A percentile compares a stretch with the other conserved stretches of the same genome.
These are phyloP conservation scores for Piper betle DNA, from an alignment of 164 flowering plant species.

Conservation along the genomic window DNA sequence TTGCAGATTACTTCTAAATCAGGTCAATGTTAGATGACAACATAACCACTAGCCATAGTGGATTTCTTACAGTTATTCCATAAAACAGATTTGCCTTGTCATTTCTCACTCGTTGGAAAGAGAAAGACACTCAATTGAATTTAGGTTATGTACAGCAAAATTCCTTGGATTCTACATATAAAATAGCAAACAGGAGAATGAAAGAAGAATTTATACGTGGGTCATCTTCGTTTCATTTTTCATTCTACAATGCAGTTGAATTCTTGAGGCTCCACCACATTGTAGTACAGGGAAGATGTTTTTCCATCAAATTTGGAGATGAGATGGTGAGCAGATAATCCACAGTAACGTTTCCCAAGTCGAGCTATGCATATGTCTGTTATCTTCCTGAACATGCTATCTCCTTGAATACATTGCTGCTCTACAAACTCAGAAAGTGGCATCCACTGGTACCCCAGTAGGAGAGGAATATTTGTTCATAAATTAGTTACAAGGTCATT, in stretches of 20 bases:
- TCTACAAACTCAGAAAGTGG: slow-evolving; percentile 58
- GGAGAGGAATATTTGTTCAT: neutral
- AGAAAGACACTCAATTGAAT: no score
- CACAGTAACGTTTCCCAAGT: slow-evolving; percentile 53
- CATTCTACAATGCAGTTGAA: slow-evolving; percentile 27
- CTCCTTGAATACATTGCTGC: slow-evolving; percentile 52
- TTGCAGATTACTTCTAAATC: no score
- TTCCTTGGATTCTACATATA: no score
- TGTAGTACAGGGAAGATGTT: slow-evolving; percentile 59
- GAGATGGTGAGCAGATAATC: slow-evolving; percentile 42
- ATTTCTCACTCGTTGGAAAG: no score
- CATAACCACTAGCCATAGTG: no score
- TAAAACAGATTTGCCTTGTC: no score
- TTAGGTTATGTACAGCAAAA: no score
- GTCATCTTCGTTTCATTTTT: neutral
- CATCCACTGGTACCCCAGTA: slow-evolving; percentile 64
- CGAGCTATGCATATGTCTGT: slow-evolving; percentile 62
- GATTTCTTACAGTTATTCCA: no score
- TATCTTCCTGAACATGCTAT: slow-evolving; percentile 66
- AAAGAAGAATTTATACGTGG: neutral
- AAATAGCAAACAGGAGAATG: no score
- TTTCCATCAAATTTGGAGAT: slow-evolving; percentile 66
- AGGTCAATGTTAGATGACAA: no score
- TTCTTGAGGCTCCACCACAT: slow-evolving; percentile 31
- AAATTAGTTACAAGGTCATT: neutral